phyloP scores from a whole-genome alignment of 106 monocot genomes.

The Alisma plantagoaquatica region DNA sequence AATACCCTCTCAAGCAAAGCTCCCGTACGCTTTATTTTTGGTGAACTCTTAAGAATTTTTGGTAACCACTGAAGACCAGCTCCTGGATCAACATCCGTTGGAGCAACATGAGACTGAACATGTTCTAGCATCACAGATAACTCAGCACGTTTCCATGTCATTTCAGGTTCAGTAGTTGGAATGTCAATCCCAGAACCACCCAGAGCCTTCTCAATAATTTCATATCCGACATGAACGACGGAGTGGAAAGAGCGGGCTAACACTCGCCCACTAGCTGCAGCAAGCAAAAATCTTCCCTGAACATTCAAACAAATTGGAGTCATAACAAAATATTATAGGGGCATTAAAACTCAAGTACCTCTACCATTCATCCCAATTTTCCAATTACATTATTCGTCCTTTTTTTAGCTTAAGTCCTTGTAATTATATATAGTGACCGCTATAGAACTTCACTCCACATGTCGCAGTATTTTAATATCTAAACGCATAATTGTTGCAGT shows the following conservation, averaged over 20 bases:
- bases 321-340: too few species aligned
- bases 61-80: conserved; percentile 98
- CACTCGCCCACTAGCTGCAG: conserved; percentile 91
- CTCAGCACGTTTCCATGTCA: conserved; percentile 83
- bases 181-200: conserved; percentile 22
- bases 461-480: too few species aligned
- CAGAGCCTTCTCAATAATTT: conserved; percentile 81
- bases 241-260: conserved; percentile 90
- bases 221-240: conserved; percentile 85
- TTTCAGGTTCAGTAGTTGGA: conserved; percentile 52
- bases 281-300: conserved; percentile 99
- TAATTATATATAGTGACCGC: too few species aligned
- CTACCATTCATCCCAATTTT: too few species aligned
- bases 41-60: conserved; percentile 75
- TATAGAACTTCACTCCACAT: too few species aligned
- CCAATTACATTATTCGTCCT: background rate
- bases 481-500: too few species aligned
- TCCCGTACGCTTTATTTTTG: conserved; percentile 90
- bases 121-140: conserved; percentile 89
- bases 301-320: background rate
- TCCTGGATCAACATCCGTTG: conserved; percentile 99
- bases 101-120: conserved; percentile 99
- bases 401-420: background rate
- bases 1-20: conserved; percentile 97
- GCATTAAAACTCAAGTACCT: too few species aligned